Base-by-base conservation (phyloP, 2,329 filamentous ascomycete species). In the Fusarium papillatum region DNA sequence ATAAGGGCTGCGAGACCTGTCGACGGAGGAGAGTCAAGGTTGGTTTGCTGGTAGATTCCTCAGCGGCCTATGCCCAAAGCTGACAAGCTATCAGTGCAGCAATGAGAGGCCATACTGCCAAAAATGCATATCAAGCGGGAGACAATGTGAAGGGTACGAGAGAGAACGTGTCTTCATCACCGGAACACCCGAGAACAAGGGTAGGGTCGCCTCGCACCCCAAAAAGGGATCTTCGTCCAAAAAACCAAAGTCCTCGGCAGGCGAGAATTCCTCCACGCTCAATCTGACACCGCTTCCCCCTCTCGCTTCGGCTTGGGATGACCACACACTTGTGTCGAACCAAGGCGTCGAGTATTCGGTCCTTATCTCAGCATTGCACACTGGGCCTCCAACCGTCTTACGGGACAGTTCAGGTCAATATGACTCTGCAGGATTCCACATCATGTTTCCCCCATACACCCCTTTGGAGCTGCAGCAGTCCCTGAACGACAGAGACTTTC, bases 1-100 rank as follows among this genome's bases (percentile, higher is more conserved):
- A 90, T 81, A 92, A 92, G 81, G 90, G 90, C 43, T 92, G 90
- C 82, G 90, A 91, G 81, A 92, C 90, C 31, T 92, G 91, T 80
- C 85, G 90, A 61, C 84, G 86, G 34, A 85, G 90, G 64, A 87
- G 91, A 81, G 90, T 92, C 72, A 91, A 90, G 80, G 90, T 91
- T 83, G 74, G 86, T 76, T 39, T 55, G 22, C 31, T 19, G 31
- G 29, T 34, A 31, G 26, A 39, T 19, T 29, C 70, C 48, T 31
- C 22, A 13, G 9, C 24, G 22, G 24, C 22, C 57, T 29, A 7
- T 22, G 46, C n/a, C 31, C 16, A 57, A 46, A 55, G 24, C 59
- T 76, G 39, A 76, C 71, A 48, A n/a, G 43, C 26, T 53, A 57
- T 55, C 75, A 92, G 89, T 93, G 92, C 81, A 92, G 92, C 82